These are phyloP conservation scores for Wallemia mellicola DNA, from an alignment of 1,284 basidiomycete genomes.

Conservation along the genomic window DNA sequence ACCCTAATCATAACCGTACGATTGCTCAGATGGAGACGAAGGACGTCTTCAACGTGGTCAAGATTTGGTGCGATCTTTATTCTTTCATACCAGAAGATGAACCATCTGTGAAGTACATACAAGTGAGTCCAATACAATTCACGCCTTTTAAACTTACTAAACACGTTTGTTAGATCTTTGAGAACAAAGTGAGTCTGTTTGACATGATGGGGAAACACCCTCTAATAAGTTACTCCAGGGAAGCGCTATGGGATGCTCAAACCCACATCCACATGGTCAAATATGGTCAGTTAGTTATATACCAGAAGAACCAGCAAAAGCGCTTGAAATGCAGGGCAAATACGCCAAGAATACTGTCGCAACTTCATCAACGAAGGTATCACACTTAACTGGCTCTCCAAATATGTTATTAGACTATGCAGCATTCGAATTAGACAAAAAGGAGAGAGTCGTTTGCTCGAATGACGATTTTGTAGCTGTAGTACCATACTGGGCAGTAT, in stretches of 20 bases:
- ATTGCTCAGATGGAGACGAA: conserved; percentile 34
- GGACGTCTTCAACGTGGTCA: conserved; percentile 39
- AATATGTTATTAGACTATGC: conserved; percentile 67
- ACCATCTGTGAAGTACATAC: conserved; percentile 44
- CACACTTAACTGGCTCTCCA: conserved; percentile 21
- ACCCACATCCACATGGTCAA: conserved; percentile 85
- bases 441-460: conserved; percentile 33
- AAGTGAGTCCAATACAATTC: too few species aligned
- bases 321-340: conserved; percentile 28
- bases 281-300: conserved; percentile 53
- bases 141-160: too few species aligned
- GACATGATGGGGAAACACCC: too few species aligned
- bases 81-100: conserved; percentile 21
- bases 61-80: conserved; percentile 47
- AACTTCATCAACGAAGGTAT: not conserved
- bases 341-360: conserved; percentile 18
- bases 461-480: conserved; percentile 59
- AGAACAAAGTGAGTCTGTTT: too few species aligned
- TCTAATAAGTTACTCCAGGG: too few species aligned
- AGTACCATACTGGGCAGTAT: conserved; percentile 87
- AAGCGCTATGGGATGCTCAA: conserved; percentile 67
- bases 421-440: conserved; percentile 29
- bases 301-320: conserved; percentile 36
- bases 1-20: conserved; percentile 69
- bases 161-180: too few species aligned